These are phyloP conservation scores for Paecilomyces formosus DNA, from an alignment of 2,329 filamentous ascomycete species.

Conservation along the genomic window DNA sequence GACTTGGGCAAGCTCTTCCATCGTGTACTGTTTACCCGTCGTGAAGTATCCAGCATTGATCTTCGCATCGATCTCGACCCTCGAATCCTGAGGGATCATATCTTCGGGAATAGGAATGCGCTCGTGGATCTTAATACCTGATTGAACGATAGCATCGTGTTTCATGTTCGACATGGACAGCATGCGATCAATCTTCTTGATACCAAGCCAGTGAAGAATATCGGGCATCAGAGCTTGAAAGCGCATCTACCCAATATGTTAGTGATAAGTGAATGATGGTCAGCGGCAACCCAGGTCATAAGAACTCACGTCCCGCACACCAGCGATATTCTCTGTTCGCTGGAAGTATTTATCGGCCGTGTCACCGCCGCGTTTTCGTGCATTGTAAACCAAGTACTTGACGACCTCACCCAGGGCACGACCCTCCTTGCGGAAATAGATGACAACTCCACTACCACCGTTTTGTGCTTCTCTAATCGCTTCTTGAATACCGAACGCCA, in stretches of 20 bases:
- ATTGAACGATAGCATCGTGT: conserved; percentile 44
- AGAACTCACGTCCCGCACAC: conserved; percentile 65
- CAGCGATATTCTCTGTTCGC: conserved; percentile 95
- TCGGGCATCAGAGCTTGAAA: conserved; percentile 98
- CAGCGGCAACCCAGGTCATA: conserved; percentile 18
- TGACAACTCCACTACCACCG: conserved; percentile 87
- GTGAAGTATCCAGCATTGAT: conserved; percentile 89
- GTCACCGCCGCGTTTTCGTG: conserved; percentile 37
- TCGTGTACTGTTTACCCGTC: conserved; percentile 79
- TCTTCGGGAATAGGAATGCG: conserved; percentile 87
- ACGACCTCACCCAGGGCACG: conserved; percentile 91
- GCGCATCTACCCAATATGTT: conserved; percentile 57
- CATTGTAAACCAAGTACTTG: conserved; percentile 65
- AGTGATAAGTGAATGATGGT: conserved; percentile 1
- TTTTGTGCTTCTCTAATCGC: conserved; percentile 95
- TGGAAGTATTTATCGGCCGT: conserved; percentile 64
- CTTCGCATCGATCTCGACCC: conserved; percentile 98
- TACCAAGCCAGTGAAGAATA: conserved; percentile 95
- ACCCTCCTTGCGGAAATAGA: conserved; percentile 98
- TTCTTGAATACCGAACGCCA: conserved; percentile 95
- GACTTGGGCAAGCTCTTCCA: conserved; percentile 76
- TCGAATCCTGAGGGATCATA: conserved; percentile 86
- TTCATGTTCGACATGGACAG: conserved; percentile 88
- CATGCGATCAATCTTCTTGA: conserved; percentile 98
- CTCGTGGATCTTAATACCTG: conserved; percentile 67